phyloP scores from a whole-genome alignment of 139 green algal genomes.

The Chlorella sp. region DNA sequence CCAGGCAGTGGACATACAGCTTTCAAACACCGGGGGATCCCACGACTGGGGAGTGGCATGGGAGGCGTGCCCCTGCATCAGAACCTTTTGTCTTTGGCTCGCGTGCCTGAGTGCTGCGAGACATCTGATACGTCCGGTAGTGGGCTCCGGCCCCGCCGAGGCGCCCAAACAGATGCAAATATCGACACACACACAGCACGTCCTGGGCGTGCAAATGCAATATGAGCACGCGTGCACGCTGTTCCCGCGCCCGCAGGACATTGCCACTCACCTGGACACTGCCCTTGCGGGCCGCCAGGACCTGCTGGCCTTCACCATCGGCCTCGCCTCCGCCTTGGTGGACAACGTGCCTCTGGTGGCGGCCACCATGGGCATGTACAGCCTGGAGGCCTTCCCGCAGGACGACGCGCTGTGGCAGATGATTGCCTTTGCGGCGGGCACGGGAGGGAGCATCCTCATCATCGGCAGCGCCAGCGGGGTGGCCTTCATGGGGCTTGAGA shows the following conservation, averaged over 20 bases:
- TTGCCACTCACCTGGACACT: conserved; percentile 51
- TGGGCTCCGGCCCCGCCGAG: too few relatives aligned
- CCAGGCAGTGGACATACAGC: not conserved
- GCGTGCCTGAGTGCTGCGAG: too few relatives aligned
- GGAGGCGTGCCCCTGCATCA: too few relatives aligned
- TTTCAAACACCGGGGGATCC: too few relatives aligned
- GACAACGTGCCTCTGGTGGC: conserved; percentile 41
- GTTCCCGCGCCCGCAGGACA: not conserved
- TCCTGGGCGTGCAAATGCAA: not conserved
- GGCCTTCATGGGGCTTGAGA: conserved; percentile 70
- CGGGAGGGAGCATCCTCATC: conserved; percentile 66
- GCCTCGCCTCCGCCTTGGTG: too few relatives aligned
- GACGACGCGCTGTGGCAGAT: conserved; percentile 27
- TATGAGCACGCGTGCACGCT: conserved; percentile 11
- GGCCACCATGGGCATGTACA: conserved; percentile 20
- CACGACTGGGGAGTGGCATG: too few relatives aligned
- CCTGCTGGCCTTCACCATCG: conserved; percentile 70
- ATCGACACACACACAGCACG: too few relatives aligned
- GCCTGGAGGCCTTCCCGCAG: not conserved
- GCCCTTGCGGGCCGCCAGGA: conserved; percentile 75
- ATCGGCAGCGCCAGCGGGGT: conserved; percentile 65
- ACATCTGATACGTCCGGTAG: too few relatives aligned
- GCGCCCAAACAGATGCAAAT: too few relatives aligned
- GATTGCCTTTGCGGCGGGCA: conserved; percentile 63
- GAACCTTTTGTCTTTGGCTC: too few relatives aligned